Evolutionary conservation across 805 yeast genomes (phyloP).

Genomic region (Teunomyces tritomae): DNA sequence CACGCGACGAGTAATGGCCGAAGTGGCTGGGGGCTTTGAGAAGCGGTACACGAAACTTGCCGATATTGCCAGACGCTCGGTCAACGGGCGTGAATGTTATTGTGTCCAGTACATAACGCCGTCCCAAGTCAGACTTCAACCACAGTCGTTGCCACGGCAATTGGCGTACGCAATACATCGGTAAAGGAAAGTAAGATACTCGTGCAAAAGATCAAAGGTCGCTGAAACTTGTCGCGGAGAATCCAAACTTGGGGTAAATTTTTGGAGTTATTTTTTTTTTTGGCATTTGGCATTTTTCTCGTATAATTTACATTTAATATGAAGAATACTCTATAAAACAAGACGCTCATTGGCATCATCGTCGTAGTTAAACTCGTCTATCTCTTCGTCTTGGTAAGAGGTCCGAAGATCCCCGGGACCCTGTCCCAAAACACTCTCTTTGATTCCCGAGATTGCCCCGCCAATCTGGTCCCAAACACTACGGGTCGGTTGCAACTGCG

Average conservation of each 20-base stretch:
- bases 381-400: conserved; percentile 24
- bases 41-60: conserved; percentile 51
- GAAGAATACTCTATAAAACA: conserved; percentile 18
- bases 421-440: neutral
- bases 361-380: conserved; percentile 32
- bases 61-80: conserved; percentile 14
- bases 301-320: neutral
- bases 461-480: conserved; percentile 28
- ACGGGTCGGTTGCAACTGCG: too few relatives aligned
- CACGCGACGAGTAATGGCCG: conserved; percentile 78
- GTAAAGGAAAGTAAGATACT: neutral
- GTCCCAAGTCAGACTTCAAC: neutral
- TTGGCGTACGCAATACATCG: neutral
- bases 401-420: conserved; percentile 17
- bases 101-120: conserved; percentile 14
- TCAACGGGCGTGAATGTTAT: conserved; percentile 30
- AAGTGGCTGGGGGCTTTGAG: conserved; percentile 66
- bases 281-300: neutral
- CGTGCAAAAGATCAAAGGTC: neutral
- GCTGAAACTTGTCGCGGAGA: neutral
- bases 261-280: neutral
- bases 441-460: conserved; percentile 22
- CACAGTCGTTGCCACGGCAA: neutral
- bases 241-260: neutral
- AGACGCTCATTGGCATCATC: conserved; percentile 34